Base-by-base conservation (phyloP, 1,284 basidiomycete genomes). In the Hymenochaete sp. region DNA sequence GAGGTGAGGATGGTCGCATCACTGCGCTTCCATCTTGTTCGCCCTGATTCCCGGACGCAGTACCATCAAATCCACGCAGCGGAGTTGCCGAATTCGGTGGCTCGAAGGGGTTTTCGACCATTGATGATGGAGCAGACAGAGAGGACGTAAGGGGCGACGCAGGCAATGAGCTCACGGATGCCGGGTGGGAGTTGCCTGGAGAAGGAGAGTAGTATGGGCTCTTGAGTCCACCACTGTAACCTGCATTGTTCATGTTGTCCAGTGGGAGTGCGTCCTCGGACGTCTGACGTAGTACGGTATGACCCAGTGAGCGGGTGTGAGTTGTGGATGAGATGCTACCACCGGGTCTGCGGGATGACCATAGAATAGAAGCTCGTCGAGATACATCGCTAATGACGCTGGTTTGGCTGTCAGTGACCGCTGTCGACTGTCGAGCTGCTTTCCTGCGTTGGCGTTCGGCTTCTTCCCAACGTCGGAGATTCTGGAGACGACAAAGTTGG, bases 381-480 rank as follows among this genome's bases (percentile, higher is more conserved):
- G 74, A 70, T 44, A 81, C 70, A 48, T 72, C 71, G 8, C 66
- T 63, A 27, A 81, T 59, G 19, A 83, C 56, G 5, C 79, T 77
- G 1, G 70, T 59, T 0, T 66, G 48, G 7, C 58, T 49, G 11
- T 57, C 46, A 3, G 54, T 52, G 5, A 35, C 21, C 4, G 50
- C 32, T 28, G 53, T 47, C 0, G 77, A 77, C 44, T 73, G 76
- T 40, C 82, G 72, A 3, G 69, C 73, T n/a, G 68, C 66, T 60
- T 74, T 81, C 62, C 82, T 73, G 50, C 81, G 71, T 55, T 77
- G 75, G 26, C 80, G 72, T 58, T 88, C 84, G 27, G 73, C 73
- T 36, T 75, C 61, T 53, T 88, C 84, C 85, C 83, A 87, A 32
- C 72, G 72, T 49, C 71, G 70, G 16, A 88, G 67, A 50, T 76